Evolutionary conservation across 2,329 filamentous ascomycete genomes (phyloP), one percentile per base, ranked within the genome.

Genomic region (Diaporthe sp.): DNA sequence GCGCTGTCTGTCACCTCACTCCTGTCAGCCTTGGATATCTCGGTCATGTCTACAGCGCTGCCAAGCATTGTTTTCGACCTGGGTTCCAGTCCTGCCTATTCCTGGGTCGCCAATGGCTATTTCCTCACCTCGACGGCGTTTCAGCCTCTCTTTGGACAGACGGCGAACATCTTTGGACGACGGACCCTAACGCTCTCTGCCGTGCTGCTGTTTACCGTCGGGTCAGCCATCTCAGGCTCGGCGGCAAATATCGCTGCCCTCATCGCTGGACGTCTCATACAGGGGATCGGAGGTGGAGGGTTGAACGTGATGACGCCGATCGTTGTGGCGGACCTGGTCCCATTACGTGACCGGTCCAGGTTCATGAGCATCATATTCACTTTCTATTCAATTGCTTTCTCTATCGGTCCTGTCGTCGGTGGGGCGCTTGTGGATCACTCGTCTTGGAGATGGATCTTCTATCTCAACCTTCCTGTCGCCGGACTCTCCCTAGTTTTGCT

Each of bases 321-420:
- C 56, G 82, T 84, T 56, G 79, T 84, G 4, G 81, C 80, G 50
- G 83, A 85, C 63, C 79, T 84, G 17, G 81, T 81, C 1, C 83
- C 82, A 0, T 66, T 84, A 9, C 53, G 83, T 71, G 79, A 84
- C 0, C 77, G 83, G 1, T 82, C 81, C 0, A 83, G 81, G 32
- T 84, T 42, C 13, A 82, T 32, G 78, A 81, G 59, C 78, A 76
- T 74, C 51, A 71, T 75, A 30, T 27, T 58, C 10, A 19, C 25
- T 2, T 39, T 22, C n/a, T 30, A 37, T 73, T 73, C 79, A 2
- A 76, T 80, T 4, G 75, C 82, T 25, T 79, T 80, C 1, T 77
- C 78, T 13, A 39, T 39, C 37, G 37, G 37, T 39, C 37, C 37
- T 13, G 37, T 39, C 10, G 37, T 39, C 4, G 37, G 37, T 15